Evolutionary conservation across 78 protist species (phyloP), one percentile per base, ranked within the genome.

Genomic region (Emiliania huxleyi): DNA sequence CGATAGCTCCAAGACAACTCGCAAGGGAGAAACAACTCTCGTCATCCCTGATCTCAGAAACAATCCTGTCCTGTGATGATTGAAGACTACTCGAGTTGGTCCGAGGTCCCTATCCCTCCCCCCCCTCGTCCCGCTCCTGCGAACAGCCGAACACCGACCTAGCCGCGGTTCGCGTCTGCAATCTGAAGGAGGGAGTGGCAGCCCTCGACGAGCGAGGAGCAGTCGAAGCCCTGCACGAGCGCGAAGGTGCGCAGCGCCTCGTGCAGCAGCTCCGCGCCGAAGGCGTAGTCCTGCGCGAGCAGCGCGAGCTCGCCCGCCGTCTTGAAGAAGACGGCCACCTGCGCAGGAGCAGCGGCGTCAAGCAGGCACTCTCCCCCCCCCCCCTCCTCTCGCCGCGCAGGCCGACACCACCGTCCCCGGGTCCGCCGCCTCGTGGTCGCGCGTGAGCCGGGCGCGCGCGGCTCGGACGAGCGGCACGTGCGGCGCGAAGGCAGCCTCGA

Each of bases 301-400:
- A 81, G 8, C 3, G 1, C 0, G 40, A 81, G 21, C 38, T 81
- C 89, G 89, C 56, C 89, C 12, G 38, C 55, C 3, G 89, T 29
- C 89, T 81, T 81, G 89, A 6, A 44, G 49, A 81, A 44, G 35
- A 81, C 89, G 25, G 89, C 52, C 8, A n/a, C n/a, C n/a, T n/a
- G n/a, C n/a, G n/a, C n/a, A n/a, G n/a, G n/a, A n/a, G n/a, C n/a
- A n/a, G n/a, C n/a, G n/a, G n/a, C n/a, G n/a, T n/a, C n/a, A n/a
- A n/a, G n/a, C n/a, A n/a, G n/a, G n/a, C n/a, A n/a, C n/a, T n/a
- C n/a, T n/a, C n/a, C n/a, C n/a, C n/a, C n/a, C n/a, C n/a, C n/a
- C n/a, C n/a, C n/a, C n/a, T n/a, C n/a, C n/a, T n/a, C n/a, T n/a
- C n/a, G n/a, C n/a, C n/a, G n/a, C n/a, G n/a, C 12, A n/a, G n/a